A percentile compares a stretch with the other conserved stretches of the same genome.
Conservation (phyloP, 257 asterid genomes). For the Primulina tabacum region DNA sequence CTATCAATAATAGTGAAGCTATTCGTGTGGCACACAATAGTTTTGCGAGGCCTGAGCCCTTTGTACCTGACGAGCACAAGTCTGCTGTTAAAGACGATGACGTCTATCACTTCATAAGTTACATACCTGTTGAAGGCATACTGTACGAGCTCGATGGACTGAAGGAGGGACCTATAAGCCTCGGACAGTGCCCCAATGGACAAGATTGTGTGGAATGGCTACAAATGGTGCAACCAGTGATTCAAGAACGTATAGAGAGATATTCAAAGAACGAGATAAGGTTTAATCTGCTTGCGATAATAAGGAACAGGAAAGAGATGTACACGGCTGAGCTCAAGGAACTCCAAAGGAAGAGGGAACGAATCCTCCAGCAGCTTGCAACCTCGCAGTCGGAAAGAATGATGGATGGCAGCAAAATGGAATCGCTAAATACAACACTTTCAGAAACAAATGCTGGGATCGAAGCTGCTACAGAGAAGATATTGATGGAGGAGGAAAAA, state of each 20-base stretch:
- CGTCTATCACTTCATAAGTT: constrained; percentile 94
- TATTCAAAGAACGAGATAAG: constrained; percentile 84
- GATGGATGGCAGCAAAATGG: constrained; percentile 61
- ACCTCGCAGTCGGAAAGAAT: constrained; percentile 71
- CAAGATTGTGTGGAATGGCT: constrained; percentile 75
- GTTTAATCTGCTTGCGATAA: constrained; percentile 81
- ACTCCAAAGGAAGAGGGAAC: constrained; percentile 83
- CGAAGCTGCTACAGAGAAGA: constrained; percentile 83
- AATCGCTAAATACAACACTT: constrained; percentile 55
- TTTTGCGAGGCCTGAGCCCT: constrained; percentile 95
- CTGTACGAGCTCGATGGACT: constrained; percentile 97
- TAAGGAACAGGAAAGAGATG: constrained; percentile 84
- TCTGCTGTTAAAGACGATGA: constrained; percentile 87
- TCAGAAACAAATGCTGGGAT: constrained; percentile 75
- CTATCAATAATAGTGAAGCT: constrained; percentile 91
- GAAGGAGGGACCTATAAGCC: constrained; percentile 97
- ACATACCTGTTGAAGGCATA: constrained; percentile 84
- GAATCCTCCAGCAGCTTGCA: constrained; percentile 69
- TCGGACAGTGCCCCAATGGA: constrained; percentile 72
- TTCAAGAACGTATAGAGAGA: constrained; percentile 86
- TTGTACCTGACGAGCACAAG: constrained; percentile 87
- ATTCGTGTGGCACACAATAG: constrained; percentile 96
- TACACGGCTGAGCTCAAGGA: constrained; percentile 88
- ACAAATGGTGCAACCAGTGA: constrained; percentile 78
- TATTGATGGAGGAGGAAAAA: constrained; percentile 95